A percentile compares a stretch with the other conserved stretches of the same genome.
Evolutionary conservation across 2,329 filamentous ascomycete species (phyloP).

Genomic region (Gaeumannomyces tritici): DNA sequence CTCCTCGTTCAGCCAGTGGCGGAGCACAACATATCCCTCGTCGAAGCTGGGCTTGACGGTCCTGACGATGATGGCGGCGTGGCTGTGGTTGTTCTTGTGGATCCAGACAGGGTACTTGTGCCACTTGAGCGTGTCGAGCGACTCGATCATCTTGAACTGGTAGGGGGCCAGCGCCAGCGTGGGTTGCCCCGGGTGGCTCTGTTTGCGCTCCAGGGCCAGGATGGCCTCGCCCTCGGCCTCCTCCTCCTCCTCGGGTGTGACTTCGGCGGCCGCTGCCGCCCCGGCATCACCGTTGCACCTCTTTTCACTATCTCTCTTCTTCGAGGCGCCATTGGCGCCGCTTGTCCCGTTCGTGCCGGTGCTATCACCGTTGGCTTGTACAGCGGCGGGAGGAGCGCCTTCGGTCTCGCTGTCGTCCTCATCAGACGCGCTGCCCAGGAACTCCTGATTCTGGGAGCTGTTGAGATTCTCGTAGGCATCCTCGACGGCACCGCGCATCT

Average conservation of each 20-base stretch:
- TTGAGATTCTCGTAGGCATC: slow-evolving; percentile 67
- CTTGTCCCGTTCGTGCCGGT: slow-evolving; percentile 4
- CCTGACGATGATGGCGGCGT: slow-evolving; percentile 84
- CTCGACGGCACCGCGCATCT: slow-evolving; percentile 67
- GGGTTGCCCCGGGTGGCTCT: slow-evolving; percentile 39
- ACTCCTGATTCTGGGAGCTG: slow-evolving; percentile 59
- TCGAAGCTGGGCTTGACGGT: slow-evolving; percentile 55
- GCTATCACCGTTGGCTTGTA: slow-evolving; percentile 14
- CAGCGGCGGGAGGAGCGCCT: not conserved
- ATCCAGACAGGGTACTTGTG: slow-evolving; percentile 64
- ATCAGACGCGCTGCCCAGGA: slow-evolving; percentile 49
- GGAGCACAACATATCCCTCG: slow-evolving; percentile 69
- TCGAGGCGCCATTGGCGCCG: slow-evolving; percentile 4
- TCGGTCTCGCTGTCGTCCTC: slow-evolving; percentile 20
- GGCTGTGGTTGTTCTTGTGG: slow-evolving; percentile 67
- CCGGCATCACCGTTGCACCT: not conserved
- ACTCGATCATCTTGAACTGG: slow-evolving; percentile 79
- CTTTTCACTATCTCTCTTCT: not conserved
- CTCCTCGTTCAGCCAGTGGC: slow-evolving; percentile 70
- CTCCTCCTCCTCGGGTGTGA: slow-evolving; percentile 16
- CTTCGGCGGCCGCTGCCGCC: not conserved
- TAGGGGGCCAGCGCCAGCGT: slow-evolving; percentile 68
- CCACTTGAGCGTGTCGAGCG: slow-evolving; percentile 58
- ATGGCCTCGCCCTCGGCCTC: slow-evolving; percentile 26
- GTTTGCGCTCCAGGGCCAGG: slow-evolving; percentile 27